Conservation (phyloP, 192 early-diverging fungal species). For the Phlyctochytrium bullatum region DNA sequence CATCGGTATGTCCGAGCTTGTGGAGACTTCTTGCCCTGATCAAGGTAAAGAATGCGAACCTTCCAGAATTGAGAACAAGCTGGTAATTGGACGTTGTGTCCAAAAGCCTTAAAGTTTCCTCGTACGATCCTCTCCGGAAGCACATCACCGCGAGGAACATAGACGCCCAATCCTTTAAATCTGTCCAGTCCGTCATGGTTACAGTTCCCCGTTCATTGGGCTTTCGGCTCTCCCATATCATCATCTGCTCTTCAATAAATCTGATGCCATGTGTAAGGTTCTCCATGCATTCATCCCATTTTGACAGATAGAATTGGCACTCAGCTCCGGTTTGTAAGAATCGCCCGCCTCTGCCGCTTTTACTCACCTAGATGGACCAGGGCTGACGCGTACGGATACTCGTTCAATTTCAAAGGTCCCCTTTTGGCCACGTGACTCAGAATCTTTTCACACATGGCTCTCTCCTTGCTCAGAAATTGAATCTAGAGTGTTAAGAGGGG, state of each 20-base stretch:
- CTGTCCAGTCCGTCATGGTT: conserved; percentile 9
- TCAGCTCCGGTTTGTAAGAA: background rate
- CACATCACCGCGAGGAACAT: conserved; percentile 18
- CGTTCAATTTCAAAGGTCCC: conserved; percentile 16
- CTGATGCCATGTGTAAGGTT: conserved; percentile 7
- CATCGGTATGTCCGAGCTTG: conserved; percentile 10
- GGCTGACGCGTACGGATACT: conserved; percentile 18
- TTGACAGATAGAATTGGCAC: conserved; percentile 17
- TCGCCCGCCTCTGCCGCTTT: background rate
- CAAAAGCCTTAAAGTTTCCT: conserved; percentile 18
- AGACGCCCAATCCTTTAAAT: conserved; percentile 19
- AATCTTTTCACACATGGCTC: conserved; percentile 9
- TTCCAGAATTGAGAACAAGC: conserved; percentile 13
- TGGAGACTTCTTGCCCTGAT: conserved; percentile 16
- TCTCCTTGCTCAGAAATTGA: conserved; percentile 14
- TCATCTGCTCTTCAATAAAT: conserved; percentile 12
- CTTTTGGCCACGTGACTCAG: conserved; percentile 17
- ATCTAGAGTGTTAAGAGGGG: conserved; percentile 3
- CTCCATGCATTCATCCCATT: conserved; percentile 13
- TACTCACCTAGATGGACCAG: conserved; percentile 11
- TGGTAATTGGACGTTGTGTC: conserved; percentile 18
- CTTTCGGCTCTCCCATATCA: background rate
- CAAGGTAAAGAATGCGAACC: conserved; percentile 17
- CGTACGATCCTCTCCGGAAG: conserved; percentile 5
- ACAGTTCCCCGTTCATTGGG: background rate